Percentiles rank a stretch among this genome's conserved stretches.
phyloP scores from a whole-genome alignment of 306 rosid genomes.

The Ormosia emarginata region DNA sequence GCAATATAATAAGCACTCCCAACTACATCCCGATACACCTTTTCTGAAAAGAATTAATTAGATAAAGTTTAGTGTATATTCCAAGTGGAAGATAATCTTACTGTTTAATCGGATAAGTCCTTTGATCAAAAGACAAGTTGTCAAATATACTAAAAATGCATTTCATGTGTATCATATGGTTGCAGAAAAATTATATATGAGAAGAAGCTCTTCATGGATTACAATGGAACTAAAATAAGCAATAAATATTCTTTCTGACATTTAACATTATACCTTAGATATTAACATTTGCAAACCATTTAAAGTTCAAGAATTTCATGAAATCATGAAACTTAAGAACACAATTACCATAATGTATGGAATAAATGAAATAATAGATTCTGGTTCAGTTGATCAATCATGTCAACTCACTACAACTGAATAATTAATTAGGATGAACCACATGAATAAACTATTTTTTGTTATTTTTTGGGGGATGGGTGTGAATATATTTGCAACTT shows the following conservation, averaged over 20 bases:
- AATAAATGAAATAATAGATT: background rate
- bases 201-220: background rate
- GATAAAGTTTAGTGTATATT: background rate
- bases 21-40: conserved; percentile 67
- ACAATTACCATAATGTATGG: background rate
- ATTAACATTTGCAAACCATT: background rate
- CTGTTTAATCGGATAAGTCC: background rate
- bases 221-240: background rate
- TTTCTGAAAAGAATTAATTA: conserved; percentile 47
- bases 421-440: background rate
- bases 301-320: background rate
- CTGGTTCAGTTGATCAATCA: background rate
- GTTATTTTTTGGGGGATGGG: too few species aligned
- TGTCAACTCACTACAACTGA: background rate
- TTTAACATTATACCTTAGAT: background rate
- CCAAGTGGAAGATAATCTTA: conserved; percentile 1
- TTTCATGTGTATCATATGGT: background rate
- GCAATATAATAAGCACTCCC: conserved; percentile 94
- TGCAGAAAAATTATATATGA: background rate
- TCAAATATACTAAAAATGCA: background rate
- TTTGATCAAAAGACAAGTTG: background rate
- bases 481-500: too few species aligned
- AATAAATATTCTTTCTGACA: background rate
- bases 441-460: too few species aligned
- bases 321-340: background rate